Evolutionary conservation across 192 early-diverging fungal genomes (phyloP).

Genomic region (Polychytrium aggregatum): DNA sequence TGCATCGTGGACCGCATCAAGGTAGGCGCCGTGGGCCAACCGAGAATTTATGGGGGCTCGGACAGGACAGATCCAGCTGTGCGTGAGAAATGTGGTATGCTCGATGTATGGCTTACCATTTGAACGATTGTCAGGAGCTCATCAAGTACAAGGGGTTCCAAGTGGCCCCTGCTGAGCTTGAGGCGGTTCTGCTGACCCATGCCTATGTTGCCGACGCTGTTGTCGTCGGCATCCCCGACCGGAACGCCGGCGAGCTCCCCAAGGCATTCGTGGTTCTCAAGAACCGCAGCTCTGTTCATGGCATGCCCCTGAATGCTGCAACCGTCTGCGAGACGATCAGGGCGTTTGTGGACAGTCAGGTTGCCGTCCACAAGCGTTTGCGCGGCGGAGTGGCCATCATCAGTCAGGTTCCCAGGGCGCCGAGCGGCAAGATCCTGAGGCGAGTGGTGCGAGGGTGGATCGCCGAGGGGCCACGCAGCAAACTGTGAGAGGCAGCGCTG

Average conservation of each 20-base stretch:
- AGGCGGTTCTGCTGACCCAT: constrained; percentile 60
- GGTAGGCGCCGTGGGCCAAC: too few species aligned
- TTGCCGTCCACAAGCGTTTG: constrained; percentile 65
- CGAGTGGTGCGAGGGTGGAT: too few species aligned
- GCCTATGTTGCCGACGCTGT: constrained; percentile 47
- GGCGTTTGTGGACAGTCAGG: constrained; percentile 47
- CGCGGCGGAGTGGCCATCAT: too few species aligned
- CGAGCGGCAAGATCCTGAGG: constrained; percentile 76
- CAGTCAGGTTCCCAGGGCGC: constrained; percentile 61
- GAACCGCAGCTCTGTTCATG: too few species aligned
- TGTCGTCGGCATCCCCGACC: constrained; percentile 26
- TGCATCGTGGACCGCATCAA: constrained; percentile 71
- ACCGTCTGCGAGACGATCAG: constrained; percentile 28
- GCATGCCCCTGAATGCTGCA: too few species aligned
- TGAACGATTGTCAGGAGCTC: too few species aligned
- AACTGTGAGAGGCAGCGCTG: too few species aligned
- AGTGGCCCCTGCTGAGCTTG: constrained; percentile 81
- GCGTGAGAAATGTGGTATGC: too few species aligned
- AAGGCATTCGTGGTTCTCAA: constrained; percentile 64
- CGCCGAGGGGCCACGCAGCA: too few species aligned
- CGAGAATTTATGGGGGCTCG: too few species aligned
- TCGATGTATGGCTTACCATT: too few species aligned
- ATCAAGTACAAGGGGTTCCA: constrained; percentile 88
- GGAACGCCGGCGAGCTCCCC: constrained; percentile 53
- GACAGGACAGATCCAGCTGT: too few species aligned